phyloP scores from a whole-genome alignment of 2,329 filamentous ascomycete species.

The Talaromyces sp. region DNA sequence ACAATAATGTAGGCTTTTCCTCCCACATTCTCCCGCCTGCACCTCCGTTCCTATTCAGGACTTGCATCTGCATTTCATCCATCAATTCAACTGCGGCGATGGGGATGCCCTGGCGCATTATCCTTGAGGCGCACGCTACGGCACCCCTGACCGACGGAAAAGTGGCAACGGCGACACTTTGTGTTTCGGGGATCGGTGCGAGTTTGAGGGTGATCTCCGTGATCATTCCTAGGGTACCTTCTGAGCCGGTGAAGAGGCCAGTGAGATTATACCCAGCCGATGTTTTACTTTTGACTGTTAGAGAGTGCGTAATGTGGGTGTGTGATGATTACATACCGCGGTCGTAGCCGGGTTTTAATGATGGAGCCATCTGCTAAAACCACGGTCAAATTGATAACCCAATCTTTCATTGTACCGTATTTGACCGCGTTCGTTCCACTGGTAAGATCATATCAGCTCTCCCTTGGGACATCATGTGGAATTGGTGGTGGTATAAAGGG shows the following conservation, averaged over 20 bases:
- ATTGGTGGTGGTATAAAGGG: too few relatives aligned
- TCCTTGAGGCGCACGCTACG: not conserved
- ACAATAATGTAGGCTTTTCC: not conserved
- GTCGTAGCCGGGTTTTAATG: not conserved
- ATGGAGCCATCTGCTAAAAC: not conserved
- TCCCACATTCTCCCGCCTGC: not conserved
- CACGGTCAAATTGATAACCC: not conserved
- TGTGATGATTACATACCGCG: too few relatives aligned
- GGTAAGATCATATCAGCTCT: too few relatives aligned
- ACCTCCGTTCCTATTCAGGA: not conserved
- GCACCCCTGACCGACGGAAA: not conserved
- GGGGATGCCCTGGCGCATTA: not conserved
- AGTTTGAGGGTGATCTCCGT: not conserved
- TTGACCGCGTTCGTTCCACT: not conserved
- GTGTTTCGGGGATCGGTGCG: not conserved
- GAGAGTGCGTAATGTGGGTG: too few relatives aligned
- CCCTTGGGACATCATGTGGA: too few relatives aligned
- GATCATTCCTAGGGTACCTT: not conserved
- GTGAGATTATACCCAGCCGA: not conserved
- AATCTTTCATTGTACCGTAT: not conserved
- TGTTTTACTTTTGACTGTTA: not conserved
- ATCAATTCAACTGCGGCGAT: not conserved
- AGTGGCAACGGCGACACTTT: not conserved
- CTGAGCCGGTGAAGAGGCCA: not conserved
- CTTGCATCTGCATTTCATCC: not conserved